Evolutionary conservation across 2,329 filamentous ascomycete species (phyloP), one percentile per base, ranked within the genome.

Genomic region (Talaromyces sp.): DNA sequence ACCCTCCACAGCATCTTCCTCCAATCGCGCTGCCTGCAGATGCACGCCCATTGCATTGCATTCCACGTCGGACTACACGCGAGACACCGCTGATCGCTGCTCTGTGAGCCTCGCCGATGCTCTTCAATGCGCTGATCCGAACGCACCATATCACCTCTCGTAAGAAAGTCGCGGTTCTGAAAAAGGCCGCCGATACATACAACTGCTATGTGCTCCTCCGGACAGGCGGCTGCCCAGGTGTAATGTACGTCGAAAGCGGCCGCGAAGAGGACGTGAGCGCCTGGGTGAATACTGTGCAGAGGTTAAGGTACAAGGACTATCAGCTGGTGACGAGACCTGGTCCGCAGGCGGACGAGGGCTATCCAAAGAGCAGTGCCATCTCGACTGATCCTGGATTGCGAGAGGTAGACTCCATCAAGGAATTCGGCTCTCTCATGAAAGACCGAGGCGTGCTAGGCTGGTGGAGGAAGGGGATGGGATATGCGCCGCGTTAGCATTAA

Each of bases 121-220:
- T 69, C 66, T 66, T 69, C 40, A 83, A 85, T 70, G 84, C 88
- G 33, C 78, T 93, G 53, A 90, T 93, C 63, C 85, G 89, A 58
- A 93, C 90, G 0, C 90, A 93, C 68, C 90, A 93, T 73, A 92
- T 93, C 70, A 92, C 89, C 4, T 92, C 88, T 0, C 87, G 89
- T 65, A 92, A 91, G 72, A 93, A 93, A 70, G 82, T 88, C 52
- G 77, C 81, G 30, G 80, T 81, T 61, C 81, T 93, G 27, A 88
- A 89, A 72, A 86, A 87, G 2, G 83, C 85, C 3, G 86, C 88
- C 6, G 80, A 84, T 34, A 79, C 83, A 54, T 79, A 84, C 66
- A 77, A 86, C 61, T 83, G 87, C 57, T 88, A 84, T 65, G 85
- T 89, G 1, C 77, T 92, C 3, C 78, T 91, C 1, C 84, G 89